Conservation (phyloP, 352 stramenopile genomes). For the Phytophthora aleatoria region DNA sequence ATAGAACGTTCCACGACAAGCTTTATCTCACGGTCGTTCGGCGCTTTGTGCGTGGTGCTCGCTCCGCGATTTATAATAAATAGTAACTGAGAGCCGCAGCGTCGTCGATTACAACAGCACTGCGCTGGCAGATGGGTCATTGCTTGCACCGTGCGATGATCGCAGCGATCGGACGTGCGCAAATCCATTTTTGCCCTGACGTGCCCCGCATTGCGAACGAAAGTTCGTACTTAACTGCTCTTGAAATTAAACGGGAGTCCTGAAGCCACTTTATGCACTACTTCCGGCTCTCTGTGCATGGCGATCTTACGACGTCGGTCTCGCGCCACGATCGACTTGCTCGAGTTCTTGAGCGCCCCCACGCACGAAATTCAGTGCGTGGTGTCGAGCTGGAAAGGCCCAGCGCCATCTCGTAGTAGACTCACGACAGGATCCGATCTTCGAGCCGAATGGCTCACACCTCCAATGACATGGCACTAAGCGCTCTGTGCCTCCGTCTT, state of each 20-base stretch:
- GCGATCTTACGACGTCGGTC: conserved; percentile 27
- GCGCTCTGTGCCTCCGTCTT: no score
- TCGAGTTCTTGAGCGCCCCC: conserved; percentile 16
- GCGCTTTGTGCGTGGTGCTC: conserved; percentile 1
- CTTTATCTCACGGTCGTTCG: neutral
- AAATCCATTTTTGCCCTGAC: conserved; percentile 15
- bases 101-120: neutral
- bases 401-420: neutral
- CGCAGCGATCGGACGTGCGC: conserved; percentile 10
- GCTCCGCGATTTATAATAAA: neutral
- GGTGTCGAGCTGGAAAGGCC: conserved; percentile 2
- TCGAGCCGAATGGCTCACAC: neutral
- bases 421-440: neutral
- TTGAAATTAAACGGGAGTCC: conserved; percentile 13
- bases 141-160: neutral
- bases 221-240: conserved; percentile 1
- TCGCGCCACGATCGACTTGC: conserved; percentile 26
- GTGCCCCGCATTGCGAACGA: conserved; percentile 13
- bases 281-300: conserved; percentile 17
- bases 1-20: neutral
- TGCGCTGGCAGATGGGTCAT: conserved; percentile 1
- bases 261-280: conserved; percentile 2
- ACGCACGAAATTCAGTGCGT: conserved; percentile 28
- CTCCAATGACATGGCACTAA: no score
- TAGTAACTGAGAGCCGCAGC: neutral